Percentiles rank a stretch among this genome's conserved stretches.
Conservation (phyloP, 345 rosid genomes). For the Eutrema heterophyllum region DNA sequence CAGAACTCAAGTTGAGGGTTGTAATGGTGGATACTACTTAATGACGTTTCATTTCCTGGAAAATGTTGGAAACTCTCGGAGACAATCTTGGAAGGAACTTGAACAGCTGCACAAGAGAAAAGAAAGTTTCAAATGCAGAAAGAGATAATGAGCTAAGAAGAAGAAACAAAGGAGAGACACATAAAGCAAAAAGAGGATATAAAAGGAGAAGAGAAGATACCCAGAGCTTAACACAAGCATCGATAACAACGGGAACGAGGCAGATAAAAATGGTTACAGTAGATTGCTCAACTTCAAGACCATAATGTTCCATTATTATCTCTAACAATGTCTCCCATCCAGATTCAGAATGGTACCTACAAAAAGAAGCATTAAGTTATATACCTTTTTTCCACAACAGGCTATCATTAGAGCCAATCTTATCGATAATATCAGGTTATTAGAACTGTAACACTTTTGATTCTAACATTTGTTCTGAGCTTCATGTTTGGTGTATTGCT, state of each 20-base stretch:
- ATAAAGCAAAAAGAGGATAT: not conserved
- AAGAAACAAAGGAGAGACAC: not conserved
- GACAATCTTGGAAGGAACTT: conserved; percentile 83
- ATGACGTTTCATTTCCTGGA: conserved; percentile 79
- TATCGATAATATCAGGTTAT: not conserved
- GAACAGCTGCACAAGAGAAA: conserved; percentile 51
- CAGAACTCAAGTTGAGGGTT: conserved; percentile 4
- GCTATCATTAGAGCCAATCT: not conserved
- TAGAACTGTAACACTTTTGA: not conserved
- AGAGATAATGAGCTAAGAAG: not conserved
- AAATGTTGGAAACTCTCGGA: conserved; percentile 67
- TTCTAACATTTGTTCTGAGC: not conserved
- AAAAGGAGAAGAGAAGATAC: conserved; percentile 41
- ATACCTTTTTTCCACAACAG: not conserved
- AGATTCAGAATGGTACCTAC: conserved; percentile 90
- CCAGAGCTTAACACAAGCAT: conserved; percentile 89
- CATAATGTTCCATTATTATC: conserved; percentile 76
- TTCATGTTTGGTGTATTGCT: not conserved
- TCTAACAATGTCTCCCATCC: conserved; percentile 88
- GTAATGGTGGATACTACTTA: conserved; percentile 35
- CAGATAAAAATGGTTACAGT: conserved; percentile 62
- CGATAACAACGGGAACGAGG: conserved; percentile 67
- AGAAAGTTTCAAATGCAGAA: not conserved
- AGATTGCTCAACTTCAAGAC: conserved; percentile 65
- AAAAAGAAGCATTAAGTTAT: not conserved